These are phyloP conservation scores for Sungouiella blattae DNA, from an alignment of 805 yeast species.

Conservation along the genomic window DNA sequence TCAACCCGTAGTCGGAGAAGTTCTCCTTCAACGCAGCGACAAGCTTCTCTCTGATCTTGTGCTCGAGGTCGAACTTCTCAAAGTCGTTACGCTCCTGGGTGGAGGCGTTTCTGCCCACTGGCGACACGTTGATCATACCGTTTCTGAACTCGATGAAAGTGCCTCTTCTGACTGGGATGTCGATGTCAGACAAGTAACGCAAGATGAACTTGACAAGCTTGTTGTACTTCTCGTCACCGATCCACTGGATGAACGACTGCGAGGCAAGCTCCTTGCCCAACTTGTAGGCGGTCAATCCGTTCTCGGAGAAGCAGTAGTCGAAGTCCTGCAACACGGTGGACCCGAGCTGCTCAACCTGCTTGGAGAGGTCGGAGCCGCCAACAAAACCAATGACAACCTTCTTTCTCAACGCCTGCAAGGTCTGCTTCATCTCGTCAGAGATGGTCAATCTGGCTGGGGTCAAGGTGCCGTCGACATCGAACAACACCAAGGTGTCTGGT, in stretches of 20 bases:
- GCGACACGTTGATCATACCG: slow-evolving; percentile 98
- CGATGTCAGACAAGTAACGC: slow-evolving; percentile 78
- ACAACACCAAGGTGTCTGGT: slow-evolving; percentile 84
- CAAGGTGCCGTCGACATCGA: slow-evolving; percentile 97
- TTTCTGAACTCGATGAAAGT: slow-evolving; percentile 98
- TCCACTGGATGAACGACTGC: slow-evolving; percentile 91
- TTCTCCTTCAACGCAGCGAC: slow-evolving; percentile 79
- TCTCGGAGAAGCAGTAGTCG: slow-evolving; percentile 96
- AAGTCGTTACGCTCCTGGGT: slow-evolving; percentile 90
- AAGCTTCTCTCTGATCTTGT: slow-evolving; percentile 79
- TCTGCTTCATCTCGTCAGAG: slow-evolving; percentile 72
- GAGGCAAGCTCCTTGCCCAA: slow-evolving; percentile 83
- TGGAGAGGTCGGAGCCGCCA: slow-evolving; percentile 92
- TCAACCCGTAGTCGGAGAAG: slow-evolving; percentile 80
- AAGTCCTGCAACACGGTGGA: slow-evolving; percentile 68
- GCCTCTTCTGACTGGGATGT: slow-evolving; percentile 96
- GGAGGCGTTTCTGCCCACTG: slow-evolving; percentile 97
- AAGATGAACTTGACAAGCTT: slow-evolving; percentile 81
- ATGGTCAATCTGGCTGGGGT: slow-evolving; percentile 90
- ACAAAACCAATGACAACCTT: slow-evolving; percentile 96
- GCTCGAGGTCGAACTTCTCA: slow-evolving; percentile 77
- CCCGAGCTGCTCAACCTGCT: slow-evolving; percentile 97
- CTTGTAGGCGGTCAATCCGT: slow-evolving; percentile 97
- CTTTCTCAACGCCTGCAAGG: slow-evolving; percentile 74
- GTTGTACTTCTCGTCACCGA: slow-evolving; percentile 94